These are phyloP conservation scores for Corylus avellana DNA, from an alignment of 306 rosid genomes.

Conservation along the genomic window DNA sequence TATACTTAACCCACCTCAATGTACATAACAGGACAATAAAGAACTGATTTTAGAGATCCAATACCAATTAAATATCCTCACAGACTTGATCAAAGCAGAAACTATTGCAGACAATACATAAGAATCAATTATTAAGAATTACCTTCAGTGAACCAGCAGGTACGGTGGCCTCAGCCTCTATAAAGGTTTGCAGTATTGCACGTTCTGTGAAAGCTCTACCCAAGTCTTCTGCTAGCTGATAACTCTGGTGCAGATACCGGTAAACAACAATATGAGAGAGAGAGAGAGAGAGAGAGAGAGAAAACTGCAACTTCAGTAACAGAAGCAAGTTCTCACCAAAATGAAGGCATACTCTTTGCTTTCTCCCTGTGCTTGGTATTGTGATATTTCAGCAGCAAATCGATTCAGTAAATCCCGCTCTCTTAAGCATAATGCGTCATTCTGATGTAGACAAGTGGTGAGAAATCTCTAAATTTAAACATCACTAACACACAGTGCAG, in stretches of 20 bases:
- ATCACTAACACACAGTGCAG: not conserved
- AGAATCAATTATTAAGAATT: slow-evolving; percentile 16
- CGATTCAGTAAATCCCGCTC: slow-evolving; percentile 77
- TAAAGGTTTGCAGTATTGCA: slow-evolving; percentile 54
- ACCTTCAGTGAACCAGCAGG: slow-evolving; percentile 71
- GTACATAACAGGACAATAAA: not conserved
- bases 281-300: slow-evolving; percentile 6
- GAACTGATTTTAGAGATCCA: not conserved
- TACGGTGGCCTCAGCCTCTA: slow-evolving; percentile 61
- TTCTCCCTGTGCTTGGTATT: slow-evolving; percentile 64
- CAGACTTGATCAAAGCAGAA: not conserved
- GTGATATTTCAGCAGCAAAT: slow-evolving; percentile 71
- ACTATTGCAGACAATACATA: not conserved
- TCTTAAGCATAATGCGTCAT: slow-evolving; percentile 75
- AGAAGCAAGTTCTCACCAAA: slow-evolving; percentile 49
- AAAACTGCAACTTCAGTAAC: slow-evolving; percentile 3
- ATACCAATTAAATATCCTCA: not conserved
- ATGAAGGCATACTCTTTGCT: slow-evolving; percentile 70
- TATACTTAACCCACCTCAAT: not conserved
- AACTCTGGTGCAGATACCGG: slow-evolving; percentile 55
- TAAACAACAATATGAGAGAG: slow-evolving; percentile 20
- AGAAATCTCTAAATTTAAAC: slow-evolving; percentile 29
- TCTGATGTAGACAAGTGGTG: slow-evolving; percentile 44
- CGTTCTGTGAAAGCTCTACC: slow-evolving; percentile 90
- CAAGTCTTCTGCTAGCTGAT: slow-evolving; percentile 82